A percentile compares a stretch with the other conserved stretches of the same genome.
phyloP scores from a whole-genome alignment of 2,329 filamentous ascomycete genomes.

The Hymenoscyphus salicellus region DNA sequence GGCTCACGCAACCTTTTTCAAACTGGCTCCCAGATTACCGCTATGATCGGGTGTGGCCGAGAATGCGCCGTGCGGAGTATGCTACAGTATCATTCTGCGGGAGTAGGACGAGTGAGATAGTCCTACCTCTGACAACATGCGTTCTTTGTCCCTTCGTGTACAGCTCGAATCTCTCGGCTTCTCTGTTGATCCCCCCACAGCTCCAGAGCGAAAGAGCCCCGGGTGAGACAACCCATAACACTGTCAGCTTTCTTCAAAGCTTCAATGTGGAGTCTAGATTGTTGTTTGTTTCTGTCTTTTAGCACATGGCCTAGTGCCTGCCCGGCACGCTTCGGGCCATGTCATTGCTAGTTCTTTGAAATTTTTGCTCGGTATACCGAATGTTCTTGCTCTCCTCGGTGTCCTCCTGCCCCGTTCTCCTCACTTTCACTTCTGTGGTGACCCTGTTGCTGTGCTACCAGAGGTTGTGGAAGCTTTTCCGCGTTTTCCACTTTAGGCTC shows the following conservation, averaged over 20 bases:
- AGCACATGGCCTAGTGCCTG: not conserved
- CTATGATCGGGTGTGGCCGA: slow-evolving; percentile 10
- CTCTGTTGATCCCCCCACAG: not conserved
- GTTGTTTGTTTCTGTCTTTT: not conserved
- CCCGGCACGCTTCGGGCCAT: not conserved
- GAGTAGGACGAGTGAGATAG: slow-evolving; percentile 6
- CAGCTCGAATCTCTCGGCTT: not conserved
- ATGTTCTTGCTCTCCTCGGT: not conserved
- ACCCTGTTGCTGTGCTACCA: not conserved
- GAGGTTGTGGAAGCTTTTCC: slow-evolving; percentile 8
- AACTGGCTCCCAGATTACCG: slow-evolving; percentile 1
- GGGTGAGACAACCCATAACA: not conserved
- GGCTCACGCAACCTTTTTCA: slow-evolving; percentile 4
- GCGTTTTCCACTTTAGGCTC: not conserved
- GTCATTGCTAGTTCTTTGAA: not conserved
- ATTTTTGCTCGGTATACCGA: not conserved
- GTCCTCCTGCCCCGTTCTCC: not conserved
- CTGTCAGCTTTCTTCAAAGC: not conserved
- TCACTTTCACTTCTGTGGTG: not conserved
- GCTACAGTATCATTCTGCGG: not conserved
- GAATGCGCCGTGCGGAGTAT: slow-evolving; percentile 4
- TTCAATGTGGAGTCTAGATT: not conserved
- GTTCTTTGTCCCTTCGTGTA: slow-evolving; percentile 1
- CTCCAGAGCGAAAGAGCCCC: not conserved
- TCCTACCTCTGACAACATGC: slow-evolving; percentile 10